Evolutionary conservation across 352 stramenopile genomes (phyloP), one percentile per base, ranked within the genome.

Genomic region (Phytopythium ostracodes): DNA sequence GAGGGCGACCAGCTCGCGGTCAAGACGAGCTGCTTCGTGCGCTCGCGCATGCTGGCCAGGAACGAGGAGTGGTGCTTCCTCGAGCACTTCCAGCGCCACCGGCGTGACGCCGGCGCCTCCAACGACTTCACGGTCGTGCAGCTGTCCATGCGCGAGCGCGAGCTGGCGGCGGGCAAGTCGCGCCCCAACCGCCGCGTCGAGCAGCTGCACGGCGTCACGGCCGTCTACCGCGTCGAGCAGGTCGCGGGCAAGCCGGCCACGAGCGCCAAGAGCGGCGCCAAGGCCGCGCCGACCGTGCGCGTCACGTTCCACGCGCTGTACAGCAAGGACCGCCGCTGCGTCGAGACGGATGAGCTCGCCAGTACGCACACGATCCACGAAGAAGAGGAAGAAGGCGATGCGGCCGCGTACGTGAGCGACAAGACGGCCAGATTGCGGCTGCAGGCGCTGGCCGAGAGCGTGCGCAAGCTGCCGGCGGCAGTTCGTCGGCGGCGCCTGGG

Each of bases 21-120:
- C 8, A 76, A 70, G 49, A 84, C 77, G 4, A 66, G 62, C 4
- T 75, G 70, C 27, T 87, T 84, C 31, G 64, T 67, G 33, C 68
- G 71, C 4, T 80, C 75, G 0, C 66, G 62, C 9, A 43, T 79
- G 11, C 36, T 83, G 2, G 72, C 60, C 11, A 66, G 60, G 12
- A 79, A 83, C 22, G 70, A 86, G 43, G 67, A 83, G 52, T 83
- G 74, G 74, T 82, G 71, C 38, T 85, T 76, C 47, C 67, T 85
- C 12, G 76, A 85, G 43, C 66, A 71, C 31, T 81, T 79, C 49
- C 69, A 73, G 40, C 72, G 63, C 0, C 65, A 60, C 1, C 46
- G 66, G 15, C 49, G 25, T 18, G 42, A 25, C 42, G 59, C 68
- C 0, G 20, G 71, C 11, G 44, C 22, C 24, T 46, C 58, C 2